phyloP scores from a whole-genome alignment of 2,329 filamentous ascomycete genomes.

The Fusarium annulatum region DNA sequence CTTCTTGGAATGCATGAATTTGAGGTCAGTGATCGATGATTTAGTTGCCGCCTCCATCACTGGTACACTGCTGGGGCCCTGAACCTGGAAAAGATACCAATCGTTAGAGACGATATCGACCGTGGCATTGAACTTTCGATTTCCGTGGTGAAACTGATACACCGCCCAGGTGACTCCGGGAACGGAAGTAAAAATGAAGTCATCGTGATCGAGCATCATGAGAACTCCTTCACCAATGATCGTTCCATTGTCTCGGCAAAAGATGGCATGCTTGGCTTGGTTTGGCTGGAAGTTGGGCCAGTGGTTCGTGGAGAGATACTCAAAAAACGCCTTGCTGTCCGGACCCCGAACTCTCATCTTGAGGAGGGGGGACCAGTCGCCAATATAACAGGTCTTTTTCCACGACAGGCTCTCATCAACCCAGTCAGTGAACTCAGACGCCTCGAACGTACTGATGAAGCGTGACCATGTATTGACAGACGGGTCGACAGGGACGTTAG shows the following conservation, averaged over 20 bases:
- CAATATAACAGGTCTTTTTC: not conserved
- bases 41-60: not conserved
- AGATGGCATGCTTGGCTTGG: not conserved
- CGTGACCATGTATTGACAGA: not conserved
- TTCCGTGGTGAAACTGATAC: not conserved
- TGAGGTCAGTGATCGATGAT: not conserved
- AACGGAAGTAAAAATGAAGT: not conserved
- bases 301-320: not conserved
- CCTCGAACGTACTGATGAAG: not conserved
- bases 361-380: not conserved
- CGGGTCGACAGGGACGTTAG: not conserved
- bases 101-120: not conserved
- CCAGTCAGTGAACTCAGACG: not conserved
- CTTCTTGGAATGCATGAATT: not conserved
- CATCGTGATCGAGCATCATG: not conserved
- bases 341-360: not conserved
- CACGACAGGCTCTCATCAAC: not conserved
- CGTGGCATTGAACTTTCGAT: not conserved
- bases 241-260: not conserved
- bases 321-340: not conserved
- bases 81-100: not conserved
- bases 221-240: not conserved
- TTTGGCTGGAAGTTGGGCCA: not conserved
- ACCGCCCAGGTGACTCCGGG: not conserved
- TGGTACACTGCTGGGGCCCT: not conserved